Evolutionary conservation across 371 early-diverging fungal genomes (phyloP).

Genomic region (Mycotypha africana): DNA sequence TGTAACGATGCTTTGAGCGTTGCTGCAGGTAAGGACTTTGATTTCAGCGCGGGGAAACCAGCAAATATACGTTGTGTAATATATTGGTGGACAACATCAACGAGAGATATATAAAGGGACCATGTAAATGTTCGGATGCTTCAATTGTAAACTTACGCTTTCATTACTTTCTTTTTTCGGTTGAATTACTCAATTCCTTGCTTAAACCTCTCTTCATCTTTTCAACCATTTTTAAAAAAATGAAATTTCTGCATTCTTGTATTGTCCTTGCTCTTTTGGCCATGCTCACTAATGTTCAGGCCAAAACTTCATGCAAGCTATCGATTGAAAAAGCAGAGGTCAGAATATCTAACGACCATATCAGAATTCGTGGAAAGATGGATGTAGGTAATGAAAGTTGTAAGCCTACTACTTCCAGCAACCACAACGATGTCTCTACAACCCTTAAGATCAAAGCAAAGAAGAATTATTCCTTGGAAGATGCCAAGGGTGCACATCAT

Average conservation of each 20-base stretch:
- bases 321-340: slow-evolving; percentile 10
- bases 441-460: slow-evolving; percentile 4
- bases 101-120: no score
- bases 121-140: no score
- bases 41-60: no score
- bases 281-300: slow-evolving; percentile 1
- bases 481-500: background rate
- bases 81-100: no score
- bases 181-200: no score
- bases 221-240: no score
- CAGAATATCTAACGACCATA: slow-evolving; percentile 3
- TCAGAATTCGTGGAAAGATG: slow-evolving; percentile 13
- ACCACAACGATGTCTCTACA: slow-evolving; percentile 2
- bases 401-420: slow-evolving; percentile 1
- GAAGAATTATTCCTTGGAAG: slow-evolving; percentile 2
- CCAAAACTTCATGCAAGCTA: slow-evolving; percentile 3
- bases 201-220: no score
- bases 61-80: no score
- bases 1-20: no score
- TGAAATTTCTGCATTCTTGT: slow-evolving; percentile 8
- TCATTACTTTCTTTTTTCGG: no score
- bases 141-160: no score
- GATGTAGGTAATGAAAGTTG: slow-evolving; percentile 3
- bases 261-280: slow-evolving; percentile 6
- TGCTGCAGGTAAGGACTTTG: no score